phyloP scores from a whole-genome alignment of 2,329 filamentous ascomycete species.

The Zasmidium angulare region DNA sequence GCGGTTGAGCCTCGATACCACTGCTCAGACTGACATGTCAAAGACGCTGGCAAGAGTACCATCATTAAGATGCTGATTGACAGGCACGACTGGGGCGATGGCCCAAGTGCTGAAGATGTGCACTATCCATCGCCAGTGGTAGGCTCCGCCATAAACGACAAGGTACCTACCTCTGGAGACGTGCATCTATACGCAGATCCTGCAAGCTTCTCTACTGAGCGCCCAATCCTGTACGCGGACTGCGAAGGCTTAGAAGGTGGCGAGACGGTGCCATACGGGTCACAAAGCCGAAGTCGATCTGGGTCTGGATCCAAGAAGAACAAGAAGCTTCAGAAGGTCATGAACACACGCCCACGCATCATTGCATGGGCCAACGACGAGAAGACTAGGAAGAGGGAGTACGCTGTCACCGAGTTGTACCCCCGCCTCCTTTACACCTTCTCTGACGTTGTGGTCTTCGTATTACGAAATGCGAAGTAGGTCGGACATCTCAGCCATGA shows the following conservation, averaged over 20 bases:
- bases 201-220: slow-evolving; percentile 29
- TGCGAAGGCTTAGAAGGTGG: slow-evolving; percentile 54
- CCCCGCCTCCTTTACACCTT: slow-evolving; percentile 40
- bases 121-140: slow-evolving; percentile 21
- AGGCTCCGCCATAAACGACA: slow-evolving; percentile 16
- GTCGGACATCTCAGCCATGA: too few species aligned
- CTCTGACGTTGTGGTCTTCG: slow-evolving; percentile 41
- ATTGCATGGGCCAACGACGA: slow-evolving; percentile 23
- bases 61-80: slow-evolving; percentile 49
- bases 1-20: too few species aligned
- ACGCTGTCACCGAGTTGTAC: slow-evolving; percentile 36
- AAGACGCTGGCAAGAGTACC: slow-evolving; percentile 47
- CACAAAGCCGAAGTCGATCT: too few species aligned
- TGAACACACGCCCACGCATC: slow-evolving; percentile 9
- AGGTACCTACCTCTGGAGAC: slow-evolving; percentile 47
- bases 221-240: slow-evolving; percentile 49
- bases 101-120: slow-evolving; percentile 12
- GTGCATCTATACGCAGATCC: slow-evolving; percentile 54
- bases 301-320: too few species aligned
- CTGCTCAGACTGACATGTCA: background rate
- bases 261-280: too few species aligned
- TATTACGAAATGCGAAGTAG: slow-evolving; percentile 35
- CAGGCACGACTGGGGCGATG: background rate
- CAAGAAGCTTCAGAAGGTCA: too few species aligned
- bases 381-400: slow-evolving; percentile 29